phyloP scores from a whole-genome alignment of 2,329 filamentous ascomycete genomes.

The Parastagonospora nodorum region DNA sequence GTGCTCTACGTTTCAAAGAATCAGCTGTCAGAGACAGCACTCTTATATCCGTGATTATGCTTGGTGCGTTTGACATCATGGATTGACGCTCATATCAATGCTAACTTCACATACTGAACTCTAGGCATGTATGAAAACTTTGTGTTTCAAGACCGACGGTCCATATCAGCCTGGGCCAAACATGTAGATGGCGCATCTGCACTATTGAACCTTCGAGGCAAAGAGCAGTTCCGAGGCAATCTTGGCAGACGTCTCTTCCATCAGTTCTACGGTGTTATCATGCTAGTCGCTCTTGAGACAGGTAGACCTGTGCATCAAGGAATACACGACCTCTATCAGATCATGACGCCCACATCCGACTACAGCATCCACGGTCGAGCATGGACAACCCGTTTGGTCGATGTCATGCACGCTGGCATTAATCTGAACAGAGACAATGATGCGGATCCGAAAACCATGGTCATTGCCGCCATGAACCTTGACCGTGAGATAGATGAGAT shows the following conservation, averaged over 20 bases:
- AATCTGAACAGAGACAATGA: slow-evolving; percentile 22
- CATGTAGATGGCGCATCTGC: slow-evolving; percentile 42
- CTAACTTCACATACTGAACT: too few relatives aligned
- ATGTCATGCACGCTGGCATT: slow-evolving; percentile 28
- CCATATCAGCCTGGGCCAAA: slow-evolving; percentile 37
- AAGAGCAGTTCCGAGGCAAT: slow-evolving; percentile 24
- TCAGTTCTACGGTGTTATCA: slow-evolving; percentile 33
- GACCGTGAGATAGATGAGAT: slow-evolving; percentile 29
- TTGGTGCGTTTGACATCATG: slow-evolving; percentile 9
- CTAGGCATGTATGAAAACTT: slow-evolving; percentile 39
- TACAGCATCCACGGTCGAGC: slow-evolving; percentile 26
- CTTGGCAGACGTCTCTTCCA: slow-evolving; percentile 33
- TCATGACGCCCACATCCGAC: slow-evolving; percentile 13
- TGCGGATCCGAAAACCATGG: slow-evolving; percentile 18
- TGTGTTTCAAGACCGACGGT: slow-evolving; percentile 29
- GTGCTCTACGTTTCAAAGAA: slow-evolving; percentile 20
- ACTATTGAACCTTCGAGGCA: slow-evolving; percentile 39
- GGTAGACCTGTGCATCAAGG: slow-evolving; percentile 19
- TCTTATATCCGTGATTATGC: slow-evolving; percentile 35
- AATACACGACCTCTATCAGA: slow-evolving; percentile 28
- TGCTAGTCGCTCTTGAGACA: slow-evolving; percentile 29
- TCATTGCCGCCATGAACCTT: slow-evolving; percentile 18
- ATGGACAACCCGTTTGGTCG: slow-evolving; percentile 25
- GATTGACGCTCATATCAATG: too few relatives aligned
- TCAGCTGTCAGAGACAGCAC: slow-evolving; percentile 31